Conservation (phyloP, 2,329 filamentous ascomycete species). For the Talaromyces funiculosus region DNA sequence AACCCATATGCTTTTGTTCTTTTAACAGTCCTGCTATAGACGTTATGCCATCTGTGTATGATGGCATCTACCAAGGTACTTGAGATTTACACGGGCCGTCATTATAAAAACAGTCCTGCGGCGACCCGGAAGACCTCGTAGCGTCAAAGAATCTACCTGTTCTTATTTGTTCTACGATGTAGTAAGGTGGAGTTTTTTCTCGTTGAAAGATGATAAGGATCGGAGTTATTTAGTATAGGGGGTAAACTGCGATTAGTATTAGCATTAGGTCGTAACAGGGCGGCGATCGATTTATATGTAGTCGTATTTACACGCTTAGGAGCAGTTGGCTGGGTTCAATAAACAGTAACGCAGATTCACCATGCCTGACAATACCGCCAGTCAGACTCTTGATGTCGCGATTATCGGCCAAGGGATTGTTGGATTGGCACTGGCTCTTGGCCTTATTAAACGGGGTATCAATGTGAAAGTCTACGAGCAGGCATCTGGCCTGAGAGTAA, state of each 20-base stretch:
- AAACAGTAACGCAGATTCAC: neutral
- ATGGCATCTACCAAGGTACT: too few species aligned
- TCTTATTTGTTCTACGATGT: neutral
- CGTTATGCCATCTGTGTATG: neutral
- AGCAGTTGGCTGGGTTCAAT: neutral
- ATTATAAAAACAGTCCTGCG: too few species aligned
- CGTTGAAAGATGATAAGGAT: neutral
- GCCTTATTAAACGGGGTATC: slow-evolving; percentile 43
- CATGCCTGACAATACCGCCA: neutral
- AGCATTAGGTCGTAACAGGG: too few species aligned
- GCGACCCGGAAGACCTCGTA: neutral
- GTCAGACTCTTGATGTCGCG: slow-evolving; percentile 39
- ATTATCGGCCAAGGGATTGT: slow-evolving; percentile 58
- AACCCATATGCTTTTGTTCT: neutral
- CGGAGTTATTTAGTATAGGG: neutral
- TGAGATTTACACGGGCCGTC: too few species aligned
- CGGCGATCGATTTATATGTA: too few species aligned
- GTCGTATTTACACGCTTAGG: too few species aligned
- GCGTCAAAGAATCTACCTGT: neutral
- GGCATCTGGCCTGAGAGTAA: slow-evolving; percentile 50
- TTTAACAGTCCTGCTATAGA: neutral
- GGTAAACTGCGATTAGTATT: neutral
- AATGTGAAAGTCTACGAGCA: slow-evolving; percentile 53
- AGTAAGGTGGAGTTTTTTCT: neutral
- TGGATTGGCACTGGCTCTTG: slow-evolving; percentile 51